Conservation (phyloP, 371 early-diverging fungal genomes). For the Aphelidium insulamus region DNA sequence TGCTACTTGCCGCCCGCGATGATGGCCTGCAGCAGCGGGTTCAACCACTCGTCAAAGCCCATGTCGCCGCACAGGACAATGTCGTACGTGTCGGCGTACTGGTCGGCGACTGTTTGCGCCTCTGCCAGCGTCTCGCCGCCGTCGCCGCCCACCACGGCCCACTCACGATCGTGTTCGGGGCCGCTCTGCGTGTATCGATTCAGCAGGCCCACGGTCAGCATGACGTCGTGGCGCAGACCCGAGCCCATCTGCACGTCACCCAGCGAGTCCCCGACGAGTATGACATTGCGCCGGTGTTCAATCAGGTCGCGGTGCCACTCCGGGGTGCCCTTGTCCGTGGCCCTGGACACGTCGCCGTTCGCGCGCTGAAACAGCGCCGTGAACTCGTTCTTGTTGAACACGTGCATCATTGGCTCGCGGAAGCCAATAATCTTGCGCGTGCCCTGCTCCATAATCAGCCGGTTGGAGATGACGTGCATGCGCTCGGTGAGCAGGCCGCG, state of each 20-base stretch:
- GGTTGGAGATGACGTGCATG: constrained; percentile 49
- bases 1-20: too few species aligned
- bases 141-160: too few species aligned
- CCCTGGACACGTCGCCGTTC: not conserved
- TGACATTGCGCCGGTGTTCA: constrained; percentile 21
- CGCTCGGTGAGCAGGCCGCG: constrained; percentile 16
- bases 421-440: constrained; percentile 24
- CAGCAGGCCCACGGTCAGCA: constrained; percentile 40
- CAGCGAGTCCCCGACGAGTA: constrained; percentile 45
- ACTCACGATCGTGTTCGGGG: too few species aligned
- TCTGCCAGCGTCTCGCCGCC: too few species aligned
- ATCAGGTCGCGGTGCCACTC: constrained; percentile 11
- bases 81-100: too few species aligned
- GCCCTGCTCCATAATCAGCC: constrained; percentile 32
- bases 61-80: too few species aligned
- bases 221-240: constrained; percentile 24
- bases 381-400: constrained; percentile 52
- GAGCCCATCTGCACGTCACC: constrained; percentile 50
- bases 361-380: constrained; percentile 3
- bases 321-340: constrained; percentile 10
- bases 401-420: constrained; percentile 39
- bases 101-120: too few species aligned
- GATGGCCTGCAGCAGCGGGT: too few species aligned
- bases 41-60: too few species aligned
- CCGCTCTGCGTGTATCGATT: too few species aligned